Evolutionary conservation across 805 yeast species (phyloP), one percentile per base, ranked within the genome.

Genomic region (Teunomyces panamensis): DNA sequence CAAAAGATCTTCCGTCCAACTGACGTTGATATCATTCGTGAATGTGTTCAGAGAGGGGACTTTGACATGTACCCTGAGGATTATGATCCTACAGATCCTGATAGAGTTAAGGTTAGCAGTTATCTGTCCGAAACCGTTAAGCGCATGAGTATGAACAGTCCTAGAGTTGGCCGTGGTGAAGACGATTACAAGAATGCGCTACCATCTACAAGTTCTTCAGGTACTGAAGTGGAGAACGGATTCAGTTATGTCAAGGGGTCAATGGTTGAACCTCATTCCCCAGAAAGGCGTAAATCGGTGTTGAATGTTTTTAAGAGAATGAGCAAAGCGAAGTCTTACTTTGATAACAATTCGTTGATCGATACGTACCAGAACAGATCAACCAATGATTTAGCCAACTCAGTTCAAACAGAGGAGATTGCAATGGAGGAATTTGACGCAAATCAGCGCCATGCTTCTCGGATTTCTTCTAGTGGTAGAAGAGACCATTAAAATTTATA

Each of bases 21-120:
- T 33, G 94, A 87, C 58, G 74, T 83, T 41, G 95, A 87, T 57
- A 80, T 86, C 46, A 72, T 87, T 43, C 73, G 94, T 47, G 94
- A 86, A 56, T 65, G 77, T 51, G 80, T 77, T 50, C 65, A 67
- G 10, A 56, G 67, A 48, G 88, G 89, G 6, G 77, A 69, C 45
- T 85, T 71, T 57, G 71, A 69, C 43, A 68, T 61, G 33, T 79
- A 75, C 54, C 80, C 83, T 0, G 57, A 51, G 1, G 79, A 76
- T 14, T 79, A 73, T 55, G 84, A 79, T 55, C 84, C 84, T 10
- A 79, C 84, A 1, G 63, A 74, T 45, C 55, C 91, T 28, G 68
- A 83, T 50, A 75, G 87, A 55, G 74, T 71, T 11, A 75, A 75
- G 50, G 69, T 85, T 28, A 71, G 81, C 35, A 69, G 75, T 43